Evolutionary conservation across 108 stramenopile genomes (phyloP), one percentile per base, ranked within the genome.

Genomic region (Cylindrotheca fusiformis): DNA sequence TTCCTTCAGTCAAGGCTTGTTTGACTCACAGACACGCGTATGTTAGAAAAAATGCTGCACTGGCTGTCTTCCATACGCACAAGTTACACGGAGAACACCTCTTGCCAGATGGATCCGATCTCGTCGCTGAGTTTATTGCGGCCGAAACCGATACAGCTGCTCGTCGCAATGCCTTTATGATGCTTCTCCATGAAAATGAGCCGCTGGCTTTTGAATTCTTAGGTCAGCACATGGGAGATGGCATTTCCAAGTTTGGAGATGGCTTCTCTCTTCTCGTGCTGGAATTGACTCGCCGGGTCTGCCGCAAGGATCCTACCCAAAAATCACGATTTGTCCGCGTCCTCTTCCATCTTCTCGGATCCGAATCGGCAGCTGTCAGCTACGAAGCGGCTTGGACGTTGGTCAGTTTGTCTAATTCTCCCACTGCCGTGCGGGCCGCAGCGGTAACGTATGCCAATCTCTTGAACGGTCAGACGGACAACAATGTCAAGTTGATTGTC

Each of bases 341-440:
- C 54, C 81, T 99, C 20, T 95, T 98, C 58, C 80, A 93, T 59
- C 91, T 99, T 89, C 80, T 99, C 32, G 84, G 90, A 52, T 83
- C 84, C 52, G 71, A 82, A 24, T 95, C 94, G 5, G 80, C 97
- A 1, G 97, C 97, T 19, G 99, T 98, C 4, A 87, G 91, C 29
- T 99, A 97, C 77, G 99, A 99, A 77, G 99, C 99, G 3, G 96
- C 97, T 20, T 99, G 97, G 96, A 98, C 99, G 3, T 81, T 99
- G 33, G 96, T 98, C 17, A 90, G 91, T 47, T 85, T 99, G n/a
- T 96, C 96, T 32, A 83, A 79, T 25, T 95, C 99, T 2, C 99
- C 99, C 27, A 98, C 99, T 2, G 99, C 99, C 26, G 90, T 99
- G 10, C 93, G 99, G 4, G 97, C 96, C 30, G 96, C 97, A 14